Conservation (phyloP, 805 yeast species). For the Barnettozyma vustinii region DNA sequence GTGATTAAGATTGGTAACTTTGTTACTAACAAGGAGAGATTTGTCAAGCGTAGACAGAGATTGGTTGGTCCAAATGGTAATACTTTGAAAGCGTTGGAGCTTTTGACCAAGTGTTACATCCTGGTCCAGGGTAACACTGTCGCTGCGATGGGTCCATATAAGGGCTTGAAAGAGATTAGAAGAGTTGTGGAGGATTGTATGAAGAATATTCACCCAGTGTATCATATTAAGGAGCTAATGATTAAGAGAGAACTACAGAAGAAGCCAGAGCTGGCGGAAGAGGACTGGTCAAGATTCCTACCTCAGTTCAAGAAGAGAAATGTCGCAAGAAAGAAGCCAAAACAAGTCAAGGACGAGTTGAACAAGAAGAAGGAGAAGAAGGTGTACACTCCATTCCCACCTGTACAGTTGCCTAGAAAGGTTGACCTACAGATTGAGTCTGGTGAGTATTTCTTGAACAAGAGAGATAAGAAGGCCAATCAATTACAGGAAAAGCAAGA, state of each 20-base stretch:
- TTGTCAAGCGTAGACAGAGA: constrained; percentile 92
- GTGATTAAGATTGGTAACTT: constrained; percentile 90
- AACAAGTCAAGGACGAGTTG: constrained; percentile 48
- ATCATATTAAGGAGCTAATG: constrained; percentile 95
- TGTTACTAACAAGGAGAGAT: constrained; percentile 87
- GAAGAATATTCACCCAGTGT: constrained; percentile 96
- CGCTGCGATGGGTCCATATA: constrained; percentile 93
- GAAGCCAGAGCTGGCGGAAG: constrained; percentile 91
- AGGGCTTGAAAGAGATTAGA: constrained; percentile 86
- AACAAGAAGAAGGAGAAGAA: constrained; percentile 47
- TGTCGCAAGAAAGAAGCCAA: constrained; percentile 88
- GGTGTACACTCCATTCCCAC: constrained; percentile 98
- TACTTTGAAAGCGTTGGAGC: constrained; percentile 90
- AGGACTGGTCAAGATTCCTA: constrained; percentile 94
- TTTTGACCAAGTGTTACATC: constrained; percentile 91
- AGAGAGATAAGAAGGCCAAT: constrained; percentile 70
- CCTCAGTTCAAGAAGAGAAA: constrained; percentile 96
- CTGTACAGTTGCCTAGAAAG: constrained; percentile 94
- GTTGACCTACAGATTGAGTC: constrained; percentile 94
- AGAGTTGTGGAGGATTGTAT: constrained; percentile 97
- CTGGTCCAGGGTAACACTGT: constrained; percentile 97
- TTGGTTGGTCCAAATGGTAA: constrained; percentile 96
- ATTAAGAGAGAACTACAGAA: constrained; percentile 92
- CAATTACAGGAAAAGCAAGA: constrained; percentile 72
- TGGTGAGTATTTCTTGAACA: constrained; percentile 95